Evolutionary conservation across 148 eudicot species (phyloP).

Genomic region (Fagopyrum homotropicum): DNA sequence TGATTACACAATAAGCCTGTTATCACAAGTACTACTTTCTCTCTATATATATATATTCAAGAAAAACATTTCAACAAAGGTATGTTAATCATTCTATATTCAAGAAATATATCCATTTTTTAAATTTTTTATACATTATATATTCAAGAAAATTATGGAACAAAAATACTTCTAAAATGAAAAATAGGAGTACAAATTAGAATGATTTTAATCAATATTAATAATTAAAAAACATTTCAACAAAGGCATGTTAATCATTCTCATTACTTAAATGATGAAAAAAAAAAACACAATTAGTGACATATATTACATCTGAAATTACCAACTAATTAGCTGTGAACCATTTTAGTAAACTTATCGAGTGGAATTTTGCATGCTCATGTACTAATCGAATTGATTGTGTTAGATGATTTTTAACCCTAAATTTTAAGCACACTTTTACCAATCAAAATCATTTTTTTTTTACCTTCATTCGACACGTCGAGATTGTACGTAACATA

Average conservation of each 20-base stretch:
- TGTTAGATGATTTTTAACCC: not conserved
- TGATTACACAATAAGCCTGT: too few relatives aligned
- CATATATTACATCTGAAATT: not conserved
- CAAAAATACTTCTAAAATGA: too few relatives aligned
- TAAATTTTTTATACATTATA: too few relatives aligned
- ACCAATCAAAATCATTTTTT: not conserved
- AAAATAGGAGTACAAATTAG: not conserved
- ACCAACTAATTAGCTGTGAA: not conserved
- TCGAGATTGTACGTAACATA: not conserved
- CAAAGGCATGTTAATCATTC: not conserved
- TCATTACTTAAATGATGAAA: not conserved
- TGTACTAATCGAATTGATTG: slow-evolving; percentile 9
- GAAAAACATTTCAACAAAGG: too few relatives aligned
- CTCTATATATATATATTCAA: too few relatives aligned
- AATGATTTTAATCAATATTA: not conserved
- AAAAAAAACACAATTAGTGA: not conserved
- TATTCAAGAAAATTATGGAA: too few relatives aligned
- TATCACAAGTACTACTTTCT: too few relatives aligned
- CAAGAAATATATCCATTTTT: too few relatives aligned
- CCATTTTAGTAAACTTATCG: not conserved
- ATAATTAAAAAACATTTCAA: not conserved
- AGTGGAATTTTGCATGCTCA: slow-evolving; percentile 10
- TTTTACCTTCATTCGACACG: not conserved
- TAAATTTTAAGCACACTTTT: not conserved
- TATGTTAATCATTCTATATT: too few relatives aligned